Base-by-base conservation (phyloP, 2,329 filamentous ascomycete species). In the Colletotrichum sp. region DNA sequence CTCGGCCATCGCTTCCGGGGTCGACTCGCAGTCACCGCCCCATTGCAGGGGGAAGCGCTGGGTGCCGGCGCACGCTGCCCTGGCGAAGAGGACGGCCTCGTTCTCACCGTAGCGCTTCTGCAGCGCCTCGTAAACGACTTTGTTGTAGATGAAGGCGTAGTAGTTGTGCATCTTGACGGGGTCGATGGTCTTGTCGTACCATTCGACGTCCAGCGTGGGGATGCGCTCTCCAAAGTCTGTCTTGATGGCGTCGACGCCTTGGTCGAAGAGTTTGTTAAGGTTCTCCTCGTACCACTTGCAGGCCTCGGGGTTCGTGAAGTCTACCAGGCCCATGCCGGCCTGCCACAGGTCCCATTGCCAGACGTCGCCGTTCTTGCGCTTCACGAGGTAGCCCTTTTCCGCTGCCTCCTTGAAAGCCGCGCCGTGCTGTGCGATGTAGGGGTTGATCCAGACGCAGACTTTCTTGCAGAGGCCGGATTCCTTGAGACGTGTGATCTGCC, bases 301-400 rank as follows among this genome's bases (percentile, higher is more conserved):
- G 2, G 94, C 93, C 1, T 88, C 90, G 0, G 93, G 93, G 83
- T 95, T 95, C 8, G 94, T 95, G 81, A 95, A 93, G 80, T 95
- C 93, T 16, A 95, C 87, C 3, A 95, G 86, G 5, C 90, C 93
- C 93, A 95, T 95, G 44, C 94, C 94, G 3, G 93, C 93, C 82
- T 95, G 93, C 94, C 94, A 95, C 57, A 94, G 84, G 80, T 95
- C 93, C 92, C 93, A 95, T 83, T 95, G 93, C 91, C 92, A 95
- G 27, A 95, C 85, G 77, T 93, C 92, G 15, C 92, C 93, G 80
- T 95, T 91, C 78, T 89, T 91, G 32, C 93, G 90, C 86, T 93
- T 93, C 75, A 95, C 87, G 22, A 95, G 88, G 80, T 94, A 95
- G 0, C 93, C 93, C 70, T 91, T 92, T 72, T 91, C 89, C 55